Evolutionary conservation across 805 yeast genomes (phyloP).

Genomic region (Candida lessepsii): DNA sequence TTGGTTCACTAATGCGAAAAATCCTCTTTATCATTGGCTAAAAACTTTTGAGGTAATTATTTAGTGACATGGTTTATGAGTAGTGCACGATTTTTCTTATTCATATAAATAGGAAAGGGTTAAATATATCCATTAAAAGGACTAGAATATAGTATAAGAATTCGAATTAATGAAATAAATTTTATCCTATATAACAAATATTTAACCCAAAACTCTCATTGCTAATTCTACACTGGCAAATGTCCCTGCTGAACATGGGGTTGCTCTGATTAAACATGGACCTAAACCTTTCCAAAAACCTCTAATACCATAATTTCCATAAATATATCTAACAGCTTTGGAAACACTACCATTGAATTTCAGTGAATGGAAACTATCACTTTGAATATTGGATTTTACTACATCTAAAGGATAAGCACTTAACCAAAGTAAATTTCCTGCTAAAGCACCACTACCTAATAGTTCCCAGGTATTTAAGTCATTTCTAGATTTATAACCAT

Average conservation of each 20-base stretch:
- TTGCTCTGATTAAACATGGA: slow-evolving; percentile 59
- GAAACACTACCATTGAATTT: slow-evolving; percentile 41
- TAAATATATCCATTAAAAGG: too few relatives aligned
- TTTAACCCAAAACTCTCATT: slow-evolving; percentile 51
- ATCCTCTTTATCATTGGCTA: slow-evolving; percentile 14
- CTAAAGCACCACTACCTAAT: slow-evolving; percentile 57
- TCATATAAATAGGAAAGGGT: too few relatives aligned
- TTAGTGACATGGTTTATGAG: slow-evolving; percentile 8
- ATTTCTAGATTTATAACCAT: slow-evolving; percentile 40
- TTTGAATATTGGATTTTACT: slow-evolving; percentile 50
- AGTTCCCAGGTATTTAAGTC: slow-evolving; percentile 56
- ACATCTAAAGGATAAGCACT: slow-evolving; percentile 55
- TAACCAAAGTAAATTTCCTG: slow-evolving; percentile 69
- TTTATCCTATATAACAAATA: too few relatives aligned
- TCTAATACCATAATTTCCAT: slow-evolving; percentile 40
- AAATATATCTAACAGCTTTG: slow-evolving; percentile 39
- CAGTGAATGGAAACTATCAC: slow-evolving; percentile 46
- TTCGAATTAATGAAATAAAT: too few relatives aligned
- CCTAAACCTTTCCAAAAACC: slow-evolving; percentile 66
- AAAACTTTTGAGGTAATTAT: neutral
- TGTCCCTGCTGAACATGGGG: slow-evolving; percentile 71
- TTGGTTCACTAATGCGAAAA: slow-evolving; percentile 15
- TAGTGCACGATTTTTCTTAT: slow-evolving; percentile 10
- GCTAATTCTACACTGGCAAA: slow-evolving; percentile 76
- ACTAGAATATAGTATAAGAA: too few relatives aligned